Conservation (phyloP, 164 flowering plant genomes). For the Nelumbo lutea region DNA sequence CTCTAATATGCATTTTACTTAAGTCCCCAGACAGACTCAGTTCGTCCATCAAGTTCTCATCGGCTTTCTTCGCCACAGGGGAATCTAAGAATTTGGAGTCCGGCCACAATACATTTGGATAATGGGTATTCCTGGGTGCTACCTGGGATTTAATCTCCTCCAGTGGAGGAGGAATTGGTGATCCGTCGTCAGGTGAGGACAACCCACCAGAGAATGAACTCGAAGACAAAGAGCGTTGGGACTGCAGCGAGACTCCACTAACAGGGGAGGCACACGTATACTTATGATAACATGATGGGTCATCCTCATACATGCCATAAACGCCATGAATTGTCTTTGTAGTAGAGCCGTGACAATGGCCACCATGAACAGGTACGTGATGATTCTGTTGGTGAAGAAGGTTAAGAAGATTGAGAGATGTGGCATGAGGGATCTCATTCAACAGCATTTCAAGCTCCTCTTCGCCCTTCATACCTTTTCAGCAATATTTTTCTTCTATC, state of each 20-base stretch:
- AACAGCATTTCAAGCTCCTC: constrained; percentile 32
- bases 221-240: constrained; percentile 30
- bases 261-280: constrained; percentile 30
- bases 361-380: constrained; percentile 12
- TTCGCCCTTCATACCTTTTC: constrained; percentile 27
- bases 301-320: constrained; percentile 30
- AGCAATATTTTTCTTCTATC: background rate
- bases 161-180: constrained; percentile 16
- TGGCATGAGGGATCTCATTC: constrained; percentile 36
- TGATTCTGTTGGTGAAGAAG: constrained; percentile 9
- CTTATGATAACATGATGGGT: constrained; percentile 15
- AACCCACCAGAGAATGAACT: constrained; percentile 34
- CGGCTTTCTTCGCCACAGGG: constrained; percentile 11
- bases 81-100: constrained; percentile 19
- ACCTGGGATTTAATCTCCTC: constrained; percentile 16
- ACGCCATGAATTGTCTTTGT: constrained; percentile 15
- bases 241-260: constrained; percentile 27
- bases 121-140: constrained; percentile 7
- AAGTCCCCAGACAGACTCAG: constrained; percentile 26
- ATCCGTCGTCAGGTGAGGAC: constrained; percentile 26
- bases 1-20: constrained; percentile 27
- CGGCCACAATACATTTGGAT: constrained; percentile 16
- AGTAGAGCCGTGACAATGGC: constrained; percentile 15
- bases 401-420: constrained; percentile 19
- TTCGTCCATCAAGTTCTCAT: constrained; percentile 20